Conservation (phyloP, 2,329 filamentous ascomycete genomes). For the Neonectria ditissima region DNA sequence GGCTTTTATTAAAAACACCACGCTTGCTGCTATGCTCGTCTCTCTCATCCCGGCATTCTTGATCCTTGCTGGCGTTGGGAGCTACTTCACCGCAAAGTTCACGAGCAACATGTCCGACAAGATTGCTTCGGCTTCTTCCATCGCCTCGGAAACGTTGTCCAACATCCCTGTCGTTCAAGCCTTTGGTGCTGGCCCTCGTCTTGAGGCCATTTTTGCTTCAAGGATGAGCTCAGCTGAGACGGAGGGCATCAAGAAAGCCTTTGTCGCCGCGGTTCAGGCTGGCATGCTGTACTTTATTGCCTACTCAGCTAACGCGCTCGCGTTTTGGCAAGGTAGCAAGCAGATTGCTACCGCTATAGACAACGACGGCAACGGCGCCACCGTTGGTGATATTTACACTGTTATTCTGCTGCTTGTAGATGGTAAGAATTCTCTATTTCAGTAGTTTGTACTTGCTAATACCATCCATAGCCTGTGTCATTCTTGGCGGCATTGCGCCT, state of each 20-base stretch:
- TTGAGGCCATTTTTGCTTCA: slow-evolving; percentile 69
- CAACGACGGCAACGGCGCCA: slow-evolving; percentile 49
- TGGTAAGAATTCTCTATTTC: slow-evolving; percentile 49
- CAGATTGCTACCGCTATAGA: slow-evolving; percentile 57
- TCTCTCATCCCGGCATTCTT: slow-evolving; percentile 73
- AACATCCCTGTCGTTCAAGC: slow-evolving; percentile 73
- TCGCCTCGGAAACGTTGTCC: slow-evolving; percentile 71
- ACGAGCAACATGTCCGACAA: slow-evolving; percentile 62
- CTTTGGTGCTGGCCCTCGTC: slow-evolving; percentile 68
- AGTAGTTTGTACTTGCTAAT: slow-evolving; percentile 18
- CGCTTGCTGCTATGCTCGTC: slow-evolving; percentile 72
- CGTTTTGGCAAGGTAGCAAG: slow-evolving; percentile 75
- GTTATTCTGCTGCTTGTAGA: slow-evolving; percentile 74
- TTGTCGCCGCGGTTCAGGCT: slow-evolving; percentile 67
- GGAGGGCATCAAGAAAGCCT: slow-evolving; percentile 69
- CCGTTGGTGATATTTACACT: slow-evolving; percentile 67
- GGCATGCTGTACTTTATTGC: slow-evolving; percentile 75
- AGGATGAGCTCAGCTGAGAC: slow-evolving; percentile 62
- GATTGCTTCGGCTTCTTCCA: slow-evolving; percentile 69
- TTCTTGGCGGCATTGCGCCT: slow-evolving; percentile 72
- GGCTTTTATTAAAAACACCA: slow-evolving; percentile 73
- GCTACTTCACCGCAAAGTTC: slow-evolving; percentile 66
- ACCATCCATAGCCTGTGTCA: slow-evolving; percentile 62
- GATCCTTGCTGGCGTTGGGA: slow-evolving; percentile 67
- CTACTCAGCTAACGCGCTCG: slow-evolving; percentile 74